These are phyloP conservation scores for Hemisphaericaspora lyxosophila DNA, from an alignment of 1,139 yeast genomes.

Conservation along the genomic window DNA sequence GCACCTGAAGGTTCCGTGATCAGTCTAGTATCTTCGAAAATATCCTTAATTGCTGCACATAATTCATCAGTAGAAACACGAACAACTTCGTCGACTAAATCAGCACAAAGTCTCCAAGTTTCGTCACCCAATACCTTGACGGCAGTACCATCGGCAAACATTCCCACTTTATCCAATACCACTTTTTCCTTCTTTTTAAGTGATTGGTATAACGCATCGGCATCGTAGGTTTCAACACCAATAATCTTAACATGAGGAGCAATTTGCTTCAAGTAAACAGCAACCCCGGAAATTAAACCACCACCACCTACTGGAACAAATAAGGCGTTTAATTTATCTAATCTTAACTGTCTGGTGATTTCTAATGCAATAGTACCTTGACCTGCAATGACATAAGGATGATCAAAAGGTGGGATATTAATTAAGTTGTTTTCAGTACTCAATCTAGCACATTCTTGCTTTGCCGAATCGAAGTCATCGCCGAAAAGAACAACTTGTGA, in stretches of 20 bases:
- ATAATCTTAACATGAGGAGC: slow-evolving; percentile 97
- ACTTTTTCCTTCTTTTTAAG: slow-evolving; percentile 55
- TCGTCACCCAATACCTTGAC: slow-evolving; percentile 89
- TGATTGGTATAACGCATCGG: slow-evolving; percentile 86
- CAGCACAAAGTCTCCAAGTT: slow-evolving; percentile 76
- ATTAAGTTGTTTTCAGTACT: slow-evolving; percentile 70
- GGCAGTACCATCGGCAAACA: slow-evolving; percentile 99
- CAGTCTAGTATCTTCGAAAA: slow-evolving; percentile 92
- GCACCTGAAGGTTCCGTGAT: slow-evolving; percentile 98
- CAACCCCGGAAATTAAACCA: slow-evolving; percentile 90
- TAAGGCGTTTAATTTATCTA: slow-evolving; percentile 77
- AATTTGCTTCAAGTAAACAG: slow-evolving; percentile 83
- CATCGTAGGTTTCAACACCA: slow-evolving; percentile 95
- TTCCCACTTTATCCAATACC: slow-evolving; percentile 71
- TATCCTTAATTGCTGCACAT: slow-evolving; percentile 96
- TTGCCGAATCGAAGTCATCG: slow-evolving; percentile 91
- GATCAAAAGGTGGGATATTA: slow-evolving; percentile 95
- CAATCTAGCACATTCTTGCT: slow-evolving; percentile 78
- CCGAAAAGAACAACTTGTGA: slow-evolving; percentile 92
- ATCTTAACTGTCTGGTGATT: slow-evolving; percentile 78
- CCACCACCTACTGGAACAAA: slow-evolving; percentile 98
- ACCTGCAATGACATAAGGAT: slow-evolving; percentile 98
- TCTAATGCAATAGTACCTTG: slow-evolving; percentile 98
- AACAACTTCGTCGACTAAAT: slow-evolving; percentile 84
- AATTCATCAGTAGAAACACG: slow-evolving; percentile 90